These are phyloP conservation scores for Asparagopsis taxiformis DNA, from an alignment of 31 red algal species.

Conservation along the genomic window DNA sequence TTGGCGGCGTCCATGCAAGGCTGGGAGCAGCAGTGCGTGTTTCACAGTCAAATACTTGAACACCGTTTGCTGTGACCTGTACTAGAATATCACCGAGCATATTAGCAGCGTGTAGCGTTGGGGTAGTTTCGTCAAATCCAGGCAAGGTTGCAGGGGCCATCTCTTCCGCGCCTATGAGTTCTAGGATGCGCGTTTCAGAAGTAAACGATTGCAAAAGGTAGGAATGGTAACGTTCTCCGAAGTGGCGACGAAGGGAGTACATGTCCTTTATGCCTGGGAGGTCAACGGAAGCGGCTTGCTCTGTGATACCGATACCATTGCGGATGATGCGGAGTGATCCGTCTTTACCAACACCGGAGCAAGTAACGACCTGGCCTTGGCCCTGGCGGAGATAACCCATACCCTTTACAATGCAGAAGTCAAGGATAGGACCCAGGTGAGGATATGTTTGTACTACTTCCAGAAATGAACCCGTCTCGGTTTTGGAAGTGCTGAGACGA, in stretches of 20 bases:
- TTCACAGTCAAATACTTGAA: constrained; percentile 43
- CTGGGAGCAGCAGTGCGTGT: constrained; percentile 40
- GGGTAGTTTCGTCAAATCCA: constrained; percentile 73
- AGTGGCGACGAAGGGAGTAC: constrained; percentile 76
- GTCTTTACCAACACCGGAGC: constrained; percentile 85
- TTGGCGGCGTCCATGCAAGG: constrained; percentile 70
- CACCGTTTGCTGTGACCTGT: constrained; percentile 76
- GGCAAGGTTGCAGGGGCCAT: constrained; percentile 78
- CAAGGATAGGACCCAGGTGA: constrained; percentile 95
- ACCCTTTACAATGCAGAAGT: constrained; percentile 91
- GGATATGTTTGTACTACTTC: constrained; percentile 89
- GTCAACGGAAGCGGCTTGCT: constrained; percentile 80
- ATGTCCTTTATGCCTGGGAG: constrained; percentile 94
- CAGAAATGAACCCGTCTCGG: constrained; percentile 52
- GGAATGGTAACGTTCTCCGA: constrained; percentile 65
- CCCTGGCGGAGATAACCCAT: constrained; percentile 83
- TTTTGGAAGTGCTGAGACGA: constrained; percentile 32
- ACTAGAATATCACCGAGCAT: constrained; percentile 84
- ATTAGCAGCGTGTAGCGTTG: constrained; percentile 80
- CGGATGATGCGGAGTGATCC: constrained; percentile 93
- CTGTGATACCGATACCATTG: constrained; percentile 96
- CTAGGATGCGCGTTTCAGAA: constrained; percentile 82
- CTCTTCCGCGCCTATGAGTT: constrained; percentile 82
- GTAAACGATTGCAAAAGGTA: constrained; percentile 89
- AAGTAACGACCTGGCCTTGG: constrained; percentile 94